Evolutionary conservation across 2,329 filamentous ascomycete species (phyloP).

Genomic region (Exutisphaerella laricina): DNA sequence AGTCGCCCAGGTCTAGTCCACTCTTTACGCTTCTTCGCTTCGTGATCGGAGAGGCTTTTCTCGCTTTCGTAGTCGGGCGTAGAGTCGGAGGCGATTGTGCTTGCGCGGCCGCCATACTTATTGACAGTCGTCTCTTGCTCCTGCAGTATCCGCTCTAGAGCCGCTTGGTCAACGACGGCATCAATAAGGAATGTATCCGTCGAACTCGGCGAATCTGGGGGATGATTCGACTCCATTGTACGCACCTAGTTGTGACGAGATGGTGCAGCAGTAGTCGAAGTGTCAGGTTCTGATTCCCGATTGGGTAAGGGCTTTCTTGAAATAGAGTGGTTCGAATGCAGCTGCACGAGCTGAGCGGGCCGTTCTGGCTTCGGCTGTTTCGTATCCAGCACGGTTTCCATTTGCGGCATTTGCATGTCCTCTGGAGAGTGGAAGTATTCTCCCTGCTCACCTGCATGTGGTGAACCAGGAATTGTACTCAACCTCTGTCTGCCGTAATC

Average conservation of each 20-base stretch:
- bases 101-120: conserved; percentile 18
- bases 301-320: conserved; percentile 27
- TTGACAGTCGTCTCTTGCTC: conserved; percentile 12
- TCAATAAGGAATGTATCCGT: conserved; percentile 22
- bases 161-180: conserved; percentile 41
- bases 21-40: conserved; percentile 48
- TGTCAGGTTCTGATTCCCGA: background rate
- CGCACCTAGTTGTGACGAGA: conserved; percentile 19
- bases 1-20: conserved; percentile 72
- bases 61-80: conserved; percentile 78
- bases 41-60: conserved; percentile 37
- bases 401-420: conserved; percentile 12
- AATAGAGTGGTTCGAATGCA: conserved; percentile 28
- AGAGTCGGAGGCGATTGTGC: conserved; percentile 40
- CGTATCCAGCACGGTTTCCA: conserved; percentile 16
- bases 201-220: conserved; percentile 21
- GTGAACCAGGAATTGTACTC: conserved; percentile 44
- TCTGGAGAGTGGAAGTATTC: conserved; percentile 26
- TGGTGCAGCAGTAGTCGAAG: background rate
- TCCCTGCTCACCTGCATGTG: conserved; percentile 35
- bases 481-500: conserved; percentile 29
- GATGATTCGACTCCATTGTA: conserved; percentile 13
- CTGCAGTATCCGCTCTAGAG: conserved; percentile 36
- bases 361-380: conserved; percentile 19
- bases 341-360: conserved; percentile 21